Conservation (phyloP, 2,329 filamentous ascomycete genomes). For the Xylaria sp. region DNA sequence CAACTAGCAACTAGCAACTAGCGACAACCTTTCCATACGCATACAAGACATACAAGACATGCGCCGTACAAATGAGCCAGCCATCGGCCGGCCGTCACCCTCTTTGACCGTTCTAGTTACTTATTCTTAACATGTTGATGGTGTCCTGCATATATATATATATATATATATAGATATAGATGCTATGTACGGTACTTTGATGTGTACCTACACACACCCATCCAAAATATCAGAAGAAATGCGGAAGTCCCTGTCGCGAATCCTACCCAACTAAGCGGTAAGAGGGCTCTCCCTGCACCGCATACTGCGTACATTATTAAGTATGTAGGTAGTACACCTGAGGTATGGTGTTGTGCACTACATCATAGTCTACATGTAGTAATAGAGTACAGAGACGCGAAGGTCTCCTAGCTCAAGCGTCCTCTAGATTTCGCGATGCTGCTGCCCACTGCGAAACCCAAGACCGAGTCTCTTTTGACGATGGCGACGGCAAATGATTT, state of each 20-base stretch:
- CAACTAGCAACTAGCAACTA: too few relatives aligned
- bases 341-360: not conserved
- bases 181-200: conserved; percentile 22
- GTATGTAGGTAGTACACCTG: not conserved
- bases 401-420: not conserved
- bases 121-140: not conserved
- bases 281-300: not conserved
- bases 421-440: not conserved
- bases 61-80: not conserved
- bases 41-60: not conserved
- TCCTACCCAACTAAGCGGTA: conserved; percentile 26
- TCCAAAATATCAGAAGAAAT: not conserved
- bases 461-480: not conserved
- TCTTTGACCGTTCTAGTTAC: not conserved
- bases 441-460: not conserved
- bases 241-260: conserved; percentile 24
- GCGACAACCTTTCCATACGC: too few relatives aligned
- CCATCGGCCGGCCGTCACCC: conserved; percentile 7
- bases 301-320: not conserved
- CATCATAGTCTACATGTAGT: too few relatives aligned
- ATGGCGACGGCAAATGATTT: not conserved
- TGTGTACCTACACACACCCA: not conserved
- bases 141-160: not conserved
- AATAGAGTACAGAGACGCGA: conserved; percentile 21
- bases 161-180: not conserved